These are phyloP conservation scores for Chimonanthus salicifolius DNA, from an alignment of 164 flowering plant species.

Conservation along the genomic window DNA sequence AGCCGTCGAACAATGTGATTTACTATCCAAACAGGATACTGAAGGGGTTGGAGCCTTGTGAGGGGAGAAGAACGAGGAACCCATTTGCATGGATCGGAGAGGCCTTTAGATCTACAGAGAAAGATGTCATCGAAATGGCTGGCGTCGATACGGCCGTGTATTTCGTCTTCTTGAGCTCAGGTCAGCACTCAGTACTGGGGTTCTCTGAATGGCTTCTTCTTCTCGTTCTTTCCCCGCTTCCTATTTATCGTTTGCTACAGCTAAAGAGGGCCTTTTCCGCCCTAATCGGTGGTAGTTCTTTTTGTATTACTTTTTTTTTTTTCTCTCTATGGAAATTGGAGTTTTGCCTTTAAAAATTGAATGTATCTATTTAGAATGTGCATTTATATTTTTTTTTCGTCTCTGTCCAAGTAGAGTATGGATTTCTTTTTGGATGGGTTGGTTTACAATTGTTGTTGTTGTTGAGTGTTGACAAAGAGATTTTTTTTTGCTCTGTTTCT, in stretches of 20 bases:
- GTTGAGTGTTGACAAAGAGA: too few relatives aligned
- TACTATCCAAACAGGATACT: slow-evolving; percentile 87
- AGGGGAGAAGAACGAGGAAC: slow-evolving; percentile 38
- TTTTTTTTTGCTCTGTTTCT: too few relatives aligned
- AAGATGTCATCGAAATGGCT: slow-evolving; percentile 55
- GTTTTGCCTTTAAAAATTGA: neutral
- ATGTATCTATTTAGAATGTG: neutral
- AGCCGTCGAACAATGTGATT: slow-evolving; percentile 52
- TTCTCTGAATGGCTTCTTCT: neutral
- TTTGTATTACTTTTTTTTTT: neutral
- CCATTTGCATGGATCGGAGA: slow-evolving; percentile 80
- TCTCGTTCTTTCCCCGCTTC: neutral
- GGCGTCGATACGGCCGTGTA: slow-evolving; percentile 92
- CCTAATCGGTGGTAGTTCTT: neutral
- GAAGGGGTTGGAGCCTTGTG: slow-evolving; percentile 64
- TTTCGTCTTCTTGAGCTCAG: slow-evolving; percentile 73
- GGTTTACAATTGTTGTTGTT: too few relatives aligned
- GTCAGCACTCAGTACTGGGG: slow-evolving; percentile 21
- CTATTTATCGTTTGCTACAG: neutral
- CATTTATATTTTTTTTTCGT: too few relatives aligned
- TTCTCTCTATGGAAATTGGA: neutral
- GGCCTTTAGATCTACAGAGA: slow-evolving; percentile 48
- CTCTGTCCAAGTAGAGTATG: too few relatives aligned
- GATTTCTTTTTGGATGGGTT: too few relatives aligned
- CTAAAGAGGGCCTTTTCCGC: neutral